phyloP scores from a whole-genome alignment of 495 filamentous ascomycete species.

The Thermochaetoides thermophila region DNA sequence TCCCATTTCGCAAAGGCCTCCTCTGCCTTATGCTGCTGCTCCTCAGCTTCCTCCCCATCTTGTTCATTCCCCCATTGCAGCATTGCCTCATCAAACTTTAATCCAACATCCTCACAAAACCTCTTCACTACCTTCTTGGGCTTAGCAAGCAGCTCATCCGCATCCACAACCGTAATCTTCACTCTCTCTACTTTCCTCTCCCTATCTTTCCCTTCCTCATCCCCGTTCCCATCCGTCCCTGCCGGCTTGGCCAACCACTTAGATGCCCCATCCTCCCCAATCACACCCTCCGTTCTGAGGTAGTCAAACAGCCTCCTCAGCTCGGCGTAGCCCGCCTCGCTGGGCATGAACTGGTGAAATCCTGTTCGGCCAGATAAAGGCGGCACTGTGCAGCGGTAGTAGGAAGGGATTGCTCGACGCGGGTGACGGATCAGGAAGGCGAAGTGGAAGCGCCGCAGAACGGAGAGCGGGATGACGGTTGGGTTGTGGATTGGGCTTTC shows the following conservation, averaged over 20 bases:
- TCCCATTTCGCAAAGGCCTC: conserved; percentile 87
- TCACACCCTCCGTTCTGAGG: conserved; percentile 41
- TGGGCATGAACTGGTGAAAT: conserved; percentile 71
- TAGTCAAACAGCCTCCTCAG: conserved; percentile 76
- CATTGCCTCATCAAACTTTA: conserved; percentile 60
- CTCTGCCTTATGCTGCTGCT: conserved; percentile 46
- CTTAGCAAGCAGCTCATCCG: conserved; percentile 80
- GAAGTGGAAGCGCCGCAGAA: conserved; percentile 70
- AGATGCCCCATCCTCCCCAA: too few species aligned
- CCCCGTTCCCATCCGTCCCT: too few species aligned
- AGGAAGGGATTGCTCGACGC: conserved; percentile 70
- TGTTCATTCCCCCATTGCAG: conserved; percentile 59
- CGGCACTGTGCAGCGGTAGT: conserved; percentile 90
- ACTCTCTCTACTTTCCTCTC: too few species aligned
- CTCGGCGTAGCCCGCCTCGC: conserved; percentile 82
- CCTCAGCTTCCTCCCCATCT: too few species aligned
- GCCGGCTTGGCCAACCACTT: too few species aligned
- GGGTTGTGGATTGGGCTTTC: conserved; percentile 43
- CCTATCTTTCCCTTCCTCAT: too few species aligned
- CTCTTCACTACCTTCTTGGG: conserved; percentile 56
- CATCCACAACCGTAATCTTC: conserved; percentile 77
- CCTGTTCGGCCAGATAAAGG: conserved; percentile 68
- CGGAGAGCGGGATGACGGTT: conserved; percentile 58
- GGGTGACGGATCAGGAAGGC: conserved; percentile 97
- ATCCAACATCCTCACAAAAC: conserved; percentile 63